A percentile compares a stretch with the other conserved stretches of the same genome.
phyloP scores from a whole-genome alignment of 305 asterid species.

The Fraxinus sp. region DNA sequence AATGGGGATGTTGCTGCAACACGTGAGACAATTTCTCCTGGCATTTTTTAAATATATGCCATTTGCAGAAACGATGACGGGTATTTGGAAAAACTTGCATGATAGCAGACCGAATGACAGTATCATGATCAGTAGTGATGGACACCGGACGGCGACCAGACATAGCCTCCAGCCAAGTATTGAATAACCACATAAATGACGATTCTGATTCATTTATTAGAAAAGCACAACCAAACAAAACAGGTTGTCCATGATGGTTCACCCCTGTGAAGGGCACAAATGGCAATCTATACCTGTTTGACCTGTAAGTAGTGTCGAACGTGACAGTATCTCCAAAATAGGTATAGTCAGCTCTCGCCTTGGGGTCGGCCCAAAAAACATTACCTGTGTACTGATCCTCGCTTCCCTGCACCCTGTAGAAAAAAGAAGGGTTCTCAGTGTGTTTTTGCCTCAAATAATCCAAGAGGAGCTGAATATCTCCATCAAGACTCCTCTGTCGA shows the following conservation, averaged over 20 bases:
- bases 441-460: conserved; percentile 69
- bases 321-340: conserved; percentile 71
- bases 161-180: conserved; percentile 68
- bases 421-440: conserved; percentile 49
- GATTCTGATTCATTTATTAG: conserved; percentile 63
- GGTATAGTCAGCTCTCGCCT: conserved; percentile 45
- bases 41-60: conserved; percentile 63
- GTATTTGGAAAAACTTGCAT: conserved; percentile 50
- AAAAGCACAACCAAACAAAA: conserved; percentile 67
- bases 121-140: conserved; percentile 64
- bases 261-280: conserved; percentile 68
- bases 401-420: conserved; percentile 56
- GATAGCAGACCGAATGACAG: conserved; percentile 52
- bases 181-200: conserved; percentile 61
- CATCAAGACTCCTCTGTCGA: conserved; percentile 65
- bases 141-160: conserved; percentile 52
- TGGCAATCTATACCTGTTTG: conserved; percentile 63
- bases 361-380: conserved; percentile 68
- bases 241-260: conserved; percentile 74
- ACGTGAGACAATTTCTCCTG: conserved; percentile 62
- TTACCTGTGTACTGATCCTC: conserved; percentile 57
- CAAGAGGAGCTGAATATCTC: conserved; percentile 58
- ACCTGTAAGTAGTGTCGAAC: conserved; percentile 66
- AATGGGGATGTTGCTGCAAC: conserved; percentile 49
- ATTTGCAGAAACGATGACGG: conserved; percentile 67